Evolutionary conservation across 2,329 filamentous ascomycete species (phyloP), one percentile per base, ranked within the genome.

Genomic region (Hymenoscyphus salicellus): DNA sequence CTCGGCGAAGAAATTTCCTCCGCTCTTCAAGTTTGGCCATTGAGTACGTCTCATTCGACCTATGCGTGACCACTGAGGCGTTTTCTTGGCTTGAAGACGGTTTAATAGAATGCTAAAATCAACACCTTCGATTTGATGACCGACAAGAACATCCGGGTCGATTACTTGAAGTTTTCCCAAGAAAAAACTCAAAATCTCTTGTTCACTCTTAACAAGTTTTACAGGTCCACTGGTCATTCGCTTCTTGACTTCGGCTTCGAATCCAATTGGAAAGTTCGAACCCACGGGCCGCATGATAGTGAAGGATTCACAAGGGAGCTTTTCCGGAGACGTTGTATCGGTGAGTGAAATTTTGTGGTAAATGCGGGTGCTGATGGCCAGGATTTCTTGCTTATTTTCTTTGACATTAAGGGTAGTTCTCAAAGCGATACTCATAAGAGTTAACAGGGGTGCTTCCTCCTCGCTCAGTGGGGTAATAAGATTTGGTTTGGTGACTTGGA

Each of bases 111-210:
- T 88, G 71, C 93, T 96, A 76, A 96, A 96, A 75, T 99, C 95
- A 3, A 97, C 93, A 72, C 96, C 95, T 77, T 99, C 95, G n/a
- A 99, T 84, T 73, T 96, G 90, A 77, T 99, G 94, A 14, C 95
- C 95, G 70, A 98, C 84, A 41, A 99, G 85, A 33, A 97, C 93
- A 80, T 99, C 95, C 0, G 95, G 95, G 73, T 99, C 95, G 66
- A 91, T 89, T 33, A 89, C 85, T 72, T 96, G 91, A 46, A 99
- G 84, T 72, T 97, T 88, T 2, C 93, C 93, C 67, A 99, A 80
- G 76, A 99, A 96, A 75, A 93, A 92, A 70, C 89, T 90, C 6
- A 99, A 82, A 41, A 99, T 85, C 66, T 95, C 91, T 36, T 87
- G 85, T 75, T 99, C 95, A 59, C 88, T 91, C 77, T 89, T 95